A percentile compares a stretch with the other conserved stretches of the same genome.
Evolutionary conservation across 495 filamentous ascomycete genomes (phyloP).

Genomic region (Penicillium herquei): DNA sequence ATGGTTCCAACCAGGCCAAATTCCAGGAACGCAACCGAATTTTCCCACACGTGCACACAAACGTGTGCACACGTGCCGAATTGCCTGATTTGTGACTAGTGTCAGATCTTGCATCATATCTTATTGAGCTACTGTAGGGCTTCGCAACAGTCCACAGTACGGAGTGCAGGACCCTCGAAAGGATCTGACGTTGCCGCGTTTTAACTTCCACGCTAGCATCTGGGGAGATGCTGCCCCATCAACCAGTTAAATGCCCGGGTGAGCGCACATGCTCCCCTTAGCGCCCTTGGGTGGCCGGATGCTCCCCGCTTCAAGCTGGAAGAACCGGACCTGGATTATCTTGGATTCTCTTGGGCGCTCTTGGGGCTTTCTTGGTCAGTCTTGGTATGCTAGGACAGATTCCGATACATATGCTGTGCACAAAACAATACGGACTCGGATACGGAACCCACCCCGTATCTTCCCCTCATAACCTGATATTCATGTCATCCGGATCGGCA

Average conservation of each 20-base stretch:
- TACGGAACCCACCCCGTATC: too few relatives aligned
- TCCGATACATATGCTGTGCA: too few relatives aligned
- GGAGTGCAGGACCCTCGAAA: not conserved
- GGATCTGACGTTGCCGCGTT: slow-evolving; percentile 4
- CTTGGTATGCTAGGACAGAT: too few relatives aligned
- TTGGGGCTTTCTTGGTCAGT: not conserved
- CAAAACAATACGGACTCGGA: too few relatives aligned
- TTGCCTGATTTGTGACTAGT: not conserved
- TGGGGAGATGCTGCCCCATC: slow-evolving; percentile 1
- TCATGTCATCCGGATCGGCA: too few relatives aligned
- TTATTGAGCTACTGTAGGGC: too few relatives aligned
- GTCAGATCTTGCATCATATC: not conserved
- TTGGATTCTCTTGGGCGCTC: not conserved
- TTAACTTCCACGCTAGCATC: slow-evolving; percentile 11
- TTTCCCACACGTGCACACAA: not conserved
- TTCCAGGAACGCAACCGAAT: not conserved
- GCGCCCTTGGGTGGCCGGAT: not conserved
- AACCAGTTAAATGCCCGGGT: slow-evolving; percentile 9
- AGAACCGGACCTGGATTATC: not conserved
- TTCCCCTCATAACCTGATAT: too few relatives aligned
- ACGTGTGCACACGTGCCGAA: not conserved
- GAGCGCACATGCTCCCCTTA: slow-evolving; percentile 5
- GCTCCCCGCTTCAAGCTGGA: too few relatives aligned
- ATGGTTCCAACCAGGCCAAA: not conserved
- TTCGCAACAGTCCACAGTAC: too few relatives aligned